phyloP scores from a whole-genome alignment of 225 moss, liverwort and hornwort species.

The Anthoceros angustus region DNA sequence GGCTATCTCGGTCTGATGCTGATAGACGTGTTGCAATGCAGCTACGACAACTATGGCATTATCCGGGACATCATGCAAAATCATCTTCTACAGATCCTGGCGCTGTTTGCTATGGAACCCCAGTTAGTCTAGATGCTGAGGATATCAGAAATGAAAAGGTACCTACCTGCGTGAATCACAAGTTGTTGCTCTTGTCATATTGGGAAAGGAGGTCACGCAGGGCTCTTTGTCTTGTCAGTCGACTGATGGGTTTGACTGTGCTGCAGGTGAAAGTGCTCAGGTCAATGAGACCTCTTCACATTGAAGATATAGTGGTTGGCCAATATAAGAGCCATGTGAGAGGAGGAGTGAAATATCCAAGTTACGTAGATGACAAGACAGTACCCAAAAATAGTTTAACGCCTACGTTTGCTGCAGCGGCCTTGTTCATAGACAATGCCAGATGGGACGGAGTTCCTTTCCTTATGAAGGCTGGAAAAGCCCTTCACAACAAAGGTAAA shows the following conservation, averaged over 20 bases:
- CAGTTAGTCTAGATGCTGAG: constrained; percentile 77
- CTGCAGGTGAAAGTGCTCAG: constrained; percentile 80
- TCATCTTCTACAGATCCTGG: constrained; percentile 68
- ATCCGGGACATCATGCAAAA: constrained; percentile 88
- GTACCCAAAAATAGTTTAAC: constrained; percentile 58
- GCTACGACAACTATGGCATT: constrained; percentile 72
- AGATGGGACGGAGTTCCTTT: constrained; percentile 94
- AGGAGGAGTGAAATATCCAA: constrained; percentile 44
- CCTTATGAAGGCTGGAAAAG: constrained; percentile 66
- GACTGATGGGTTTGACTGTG: neutral
- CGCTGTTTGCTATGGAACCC: constrained; percentile 97
- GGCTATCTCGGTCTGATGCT: constrained; percentile 6
- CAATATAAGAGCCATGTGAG: constrained; percentile 82
- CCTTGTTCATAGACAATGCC: constrained; percentile 76
- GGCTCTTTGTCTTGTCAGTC: neutral
- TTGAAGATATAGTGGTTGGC: constrained; percentile 61
- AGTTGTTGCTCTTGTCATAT: neutral
- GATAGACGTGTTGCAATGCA: constrained; percentile 17
- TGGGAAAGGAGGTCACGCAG: neutral
- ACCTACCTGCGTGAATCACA: neutral
- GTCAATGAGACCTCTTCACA: constrained; percentile 51
- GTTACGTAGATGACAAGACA: constrained; percentile 64
- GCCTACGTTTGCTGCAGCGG: constrained; percentile 70
- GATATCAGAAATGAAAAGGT: constrained; percentile 97
- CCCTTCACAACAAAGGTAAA: constrained; percentile 79